These are phyloP conservation scores for Wallacemonas collosoma DNA, from an alignment of 208 protist species.

Conservation along the genomic window DNA sequence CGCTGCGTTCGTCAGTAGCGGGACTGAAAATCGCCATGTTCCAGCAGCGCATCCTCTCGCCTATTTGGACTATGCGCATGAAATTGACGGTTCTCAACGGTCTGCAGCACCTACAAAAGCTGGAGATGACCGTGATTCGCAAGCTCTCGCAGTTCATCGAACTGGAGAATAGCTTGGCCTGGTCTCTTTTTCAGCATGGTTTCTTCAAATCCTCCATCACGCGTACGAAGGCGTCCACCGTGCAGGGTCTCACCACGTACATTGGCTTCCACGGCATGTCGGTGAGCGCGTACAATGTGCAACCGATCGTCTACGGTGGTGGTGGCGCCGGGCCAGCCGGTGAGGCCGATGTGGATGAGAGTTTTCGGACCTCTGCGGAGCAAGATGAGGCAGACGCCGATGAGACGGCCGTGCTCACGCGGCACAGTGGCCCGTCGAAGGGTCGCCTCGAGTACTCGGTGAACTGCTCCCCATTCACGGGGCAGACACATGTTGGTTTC, in stretches of 20 bases:
- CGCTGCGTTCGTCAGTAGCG: slow-evolving; percentile 38
- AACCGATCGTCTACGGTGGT: slow-evolving; percentile 38
- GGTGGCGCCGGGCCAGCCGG: background rate
- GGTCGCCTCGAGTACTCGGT: slow-evolving; percentile 59
- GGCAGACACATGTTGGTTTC: slow-evolving; percentile 53
- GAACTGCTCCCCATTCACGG: slow-evolving; percentile 42
- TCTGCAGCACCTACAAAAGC: slow-evolving; percentile 44
- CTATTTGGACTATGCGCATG: slow-evolving; percentile 58
- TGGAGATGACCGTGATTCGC: slow-evolving; percentile 62
- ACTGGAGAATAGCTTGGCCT: slow-evolving; percentile 64
- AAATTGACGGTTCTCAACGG: slow-evolving; percentile 52
- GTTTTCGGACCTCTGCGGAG: background rate
- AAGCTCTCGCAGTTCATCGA: slow-evolving; percentile 50
- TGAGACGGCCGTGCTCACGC: background rate
- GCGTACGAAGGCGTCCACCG: slow-evolving; percentile 25
- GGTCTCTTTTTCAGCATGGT: slow-evolving; percentile 60
- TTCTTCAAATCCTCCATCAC: slow-evolving; percentile 49
- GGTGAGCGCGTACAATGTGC: slow-evolving; percentile 36
- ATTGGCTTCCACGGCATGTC: slow-evolving; percentile 52
- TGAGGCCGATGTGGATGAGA: slow-evolving; percentile 20
- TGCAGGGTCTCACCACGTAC: slow-evolving; percentile 42
- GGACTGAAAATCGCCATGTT: slow-evolving; percentile 47
- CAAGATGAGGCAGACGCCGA: background rate
- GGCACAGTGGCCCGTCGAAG: slow-evolving; percentile 26
- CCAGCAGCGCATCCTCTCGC: slow-evolving; percentile 45